Base-by-base conservation (phyloP, 768 basidiomycete genomes). In the Boletellus ananiceps region DNA sequence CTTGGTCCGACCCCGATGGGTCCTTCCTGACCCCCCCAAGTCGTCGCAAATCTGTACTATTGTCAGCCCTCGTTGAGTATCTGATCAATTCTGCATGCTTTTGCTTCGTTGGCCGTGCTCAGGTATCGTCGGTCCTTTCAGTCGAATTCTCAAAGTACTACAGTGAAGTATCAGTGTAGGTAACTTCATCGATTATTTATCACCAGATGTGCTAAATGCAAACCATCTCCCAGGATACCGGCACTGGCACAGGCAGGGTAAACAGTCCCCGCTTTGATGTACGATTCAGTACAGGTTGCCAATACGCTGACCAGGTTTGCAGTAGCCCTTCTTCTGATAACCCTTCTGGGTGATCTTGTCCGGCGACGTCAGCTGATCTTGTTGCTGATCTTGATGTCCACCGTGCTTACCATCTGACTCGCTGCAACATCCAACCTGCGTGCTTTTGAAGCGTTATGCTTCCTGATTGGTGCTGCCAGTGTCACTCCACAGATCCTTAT, bases 401-500 rank as follows among this genome's bases (percentile, higher is more conserved):
- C 78, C 0, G 58, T 74, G 4, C 71, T 95, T 4, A 81, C 86
- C 0, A 81, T 93, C 43, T 89, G 85, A 0, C 74, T 93, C 1
- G 77, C 85, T 0, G 54, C 88, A 12, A 86, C 88, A n/a, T n/a
- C n/a, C n/a, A n/a, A 67, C 42, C 70, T 89, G 4, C 69, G 65
- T 7, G 79, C 76, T 23, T 87, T 92, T 57, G 81, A 89, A n/a
- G n/a, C n/a, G 54, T 71, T 67, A 0, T 65, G 93, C 13, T 93
- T 84, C 70, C 67, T 93, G 29, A 74, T 88, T 25, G 89, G 90
- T 3, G 69, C 80, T 12, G 68, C 77, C 21, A 83, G 81, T n/a
- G 87, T 90, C 40, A 80, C 81, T 0, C 83, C 86, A 0, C 86
- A 88, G 65, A 81, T 93, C 50, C 68, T 82, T 51, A 80, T 95